A percentile compares a stretch with the other conserved stretches of the same genome.
These are phyloP conservation scores for Daedalea quercina DNA, from an alignment of 768 basidiomycete genomes.

Conservation along the genomic window DNA sequence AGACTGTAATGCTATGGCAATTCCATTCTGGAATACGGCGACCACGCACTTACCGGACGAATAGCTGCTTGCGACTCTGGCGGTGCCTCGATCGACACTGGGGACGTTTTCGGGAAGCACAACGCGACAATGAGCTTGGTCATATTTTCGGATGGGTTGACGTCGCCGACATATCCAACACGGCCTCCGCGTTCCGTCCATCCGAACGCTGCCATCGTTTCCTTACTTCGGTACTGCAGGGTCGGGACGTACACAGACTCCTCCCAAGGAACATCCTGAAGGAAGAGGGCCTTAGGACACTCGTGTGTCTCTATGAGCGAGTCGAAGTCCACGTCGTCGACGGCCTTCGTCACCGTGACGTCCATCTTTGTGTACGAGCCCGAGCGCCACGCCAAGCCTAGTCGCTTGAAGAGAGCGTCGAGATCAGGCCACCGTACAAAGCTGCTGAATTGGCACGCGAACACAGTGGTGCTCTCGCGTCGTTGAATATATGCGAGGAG, in stretches of 20 bases:
- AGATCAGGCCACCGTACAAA: slow-evolving; percentile 20
- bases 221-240: background rate
- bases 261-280: slow-evolving; percentile 23
- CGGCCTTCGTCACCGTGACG: slow-evolving; percentile 33
- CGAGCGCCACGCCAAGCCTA: slow-evolving; percentile 30
- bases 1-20: too few species aligned
- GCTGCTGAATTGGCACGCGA: slow-evolving; percentile 30
- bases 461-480: slow-evolving; percentile 30
- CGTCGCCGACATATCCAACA: slow-evolving; percentile 32
- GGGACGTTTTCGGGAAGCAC: background rate
- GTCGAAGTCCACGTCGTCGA: too few species aligned
- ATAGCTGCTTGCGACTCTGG: too few species aligned
- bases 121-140: slow-evolving; percentile 1
- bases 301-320: too few species aligned
- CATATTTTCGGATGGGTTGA: slow-evolving; percentile 20
- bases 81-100: too few species aligned
- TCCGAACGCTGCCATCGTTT: slow-evolving; percentile 20
- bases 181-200: slow-evolving; percentile 18
- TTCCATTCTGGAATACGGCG: too few species aligned
- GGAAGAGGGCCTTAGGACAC: slow-evolving; percentile 22
- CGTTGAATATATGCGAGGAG: slow-evolving; percentile 28
- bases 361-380: slow-evolving; percentile 32
- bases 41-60: too few species aligned
- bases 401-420: slow-evolving; percentile 20
- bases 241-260: slow-evolving; percentile 25